Evolutionary conservation across 1,284 basidiomycete genomes (phyloP).

Genomic region (Cryptococcus maquisensis): DNA sequence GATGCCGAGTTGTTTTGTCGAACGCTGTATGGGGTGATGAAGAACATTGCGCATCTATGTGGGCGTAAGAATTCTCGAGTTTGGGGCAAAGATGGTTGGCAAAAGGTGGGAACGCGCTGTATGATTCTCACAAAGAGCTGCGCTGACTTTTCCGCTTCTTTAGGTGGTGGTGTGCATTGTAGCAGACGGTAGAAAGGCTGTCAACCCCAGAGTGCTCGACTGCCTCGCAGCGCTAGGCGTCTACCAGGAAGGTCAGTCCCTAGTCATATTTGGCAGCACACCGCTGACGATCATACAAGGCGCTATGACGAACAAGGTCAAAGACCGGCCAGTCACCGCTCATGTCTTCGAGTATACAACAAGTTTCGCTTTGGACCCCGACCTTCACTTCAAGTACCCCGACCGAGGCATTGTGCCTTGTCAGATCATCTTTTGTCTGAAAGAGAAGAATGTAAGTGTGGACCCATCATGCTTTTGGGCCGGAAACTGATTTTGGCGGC

Average conservation of each 20-base stretch:
- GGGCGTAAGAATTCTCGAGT: conserved; percentile 88
- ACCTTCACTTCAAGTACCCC: conserved; percentile 87
- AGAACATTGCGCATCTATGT: conserved; percentile 82
- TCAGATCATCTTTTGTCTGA: conserved; percentile 71
- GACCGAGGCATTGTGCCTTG: conserved; percentile 89
- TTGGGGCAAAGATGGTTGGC: conserved; percentile 96
- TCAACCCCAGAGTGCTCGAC: conserved; percentile 90
- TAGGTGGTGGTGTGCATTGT: conserved; percentile 94
- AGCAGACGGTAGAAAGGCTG: conserved; percentile 85
- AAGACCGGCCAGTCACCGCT: conserved; percentile 81
- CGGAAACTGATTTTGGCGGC: background rate
- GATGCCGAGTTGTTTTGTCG: conserved; percentile 90
- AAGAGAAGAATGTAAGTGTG: conserved; percentile 87
- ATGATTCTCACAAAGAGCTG: no score
- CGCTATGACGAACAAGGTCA: conserved; percentile 86
- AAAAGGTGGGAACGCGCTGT: conserved; percentile 61
- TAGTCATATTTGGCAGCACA: no score
- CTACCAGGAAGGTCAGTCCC: conserved; percentile 52
- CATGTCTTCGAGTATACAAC: conserved; percentile 92
- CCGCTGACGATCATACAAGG: conserved; percentile 32
- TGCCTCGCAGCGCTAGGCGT: conserved; percentile 60
- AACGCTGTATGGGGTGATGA: conserved; percentile 94
- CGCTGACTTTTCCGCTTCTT: background rate
- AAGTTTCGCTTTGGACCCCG: conserved; percentile 79
- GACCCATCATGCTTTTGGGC: background rate